phyloP scores from a whole-genome alignment of 768 basidiomycete species.

The Termitomyces sp. region DNA sequence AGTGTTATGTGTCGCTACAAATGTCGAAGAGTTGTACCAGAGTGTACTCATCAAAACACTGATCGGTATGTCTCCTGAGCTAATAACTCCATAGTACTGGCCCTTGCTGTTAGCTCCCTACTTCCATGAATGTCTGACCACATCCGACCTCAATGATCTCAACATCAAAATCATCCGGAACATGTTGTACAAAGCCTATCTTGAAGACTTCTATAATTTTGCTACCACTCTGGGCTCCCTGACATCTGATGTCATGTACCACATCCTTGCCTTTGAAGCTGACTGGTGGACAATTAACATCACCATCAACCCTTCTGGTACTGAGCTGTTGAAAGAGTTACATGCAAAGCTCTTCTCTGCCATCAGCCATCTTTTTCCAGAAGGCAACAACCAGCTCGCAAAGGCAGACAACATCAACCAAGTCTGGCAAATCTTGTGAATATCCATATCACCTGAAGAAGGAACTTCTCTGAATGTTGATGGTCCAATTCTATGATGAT shows the following conservation, averaged over 20 bases:
- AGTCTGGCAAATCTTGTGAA: conserved; percentile 82
- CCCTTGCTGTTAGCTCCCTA: conserved; percentile 66
- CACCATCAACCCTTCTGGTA: conserved; percentile 98
- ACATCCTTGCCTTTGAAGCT: conserved; percentile 92
- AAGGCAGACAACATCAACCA: conserved; percentile 95
- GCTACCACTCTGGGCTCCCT: conserved; percentile 77
- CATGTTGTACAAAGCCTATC: conserved; percentile 97
- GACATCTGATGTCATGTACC: conserved; percentile 89
- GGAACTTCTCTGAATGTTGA: no score
- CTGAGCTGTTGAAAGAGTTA: conserved; percentile 92
- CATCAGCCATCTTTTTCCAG: conserved; percentile 91
- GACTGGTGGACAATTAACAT: conserved; percentile 97
- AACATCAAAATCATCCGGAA: conserved; percentile 99
- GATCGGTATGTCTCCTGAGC: conserved; percentile 61
- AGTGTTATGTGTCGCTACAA: conserved; percentile 97
- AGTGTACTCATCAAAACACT: conserved; percentile 97
- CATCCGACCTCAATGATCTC: conserved; percentile 94
- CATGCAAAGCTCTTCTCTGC: conserved; percentile 92
- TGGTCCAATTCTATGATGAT: no score
- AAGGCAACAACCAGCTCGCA: conserved; percentile 92
- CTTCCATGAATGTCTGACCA: conserved; percentile 93
- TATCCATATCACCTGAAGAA: no score
- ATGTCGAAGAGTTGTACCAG: conserved; percentile 96
- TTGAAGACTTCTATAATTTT: conserved; percentile 94
- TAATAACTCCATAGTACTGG: conserved; percentile 2